Percentiles rank a stretch among this genome's conserved stretches.
Evolutionary conservation across 2,329 filamentous ascomycete species (phyloP).

Genomic region (Gaeumannomyces sp.): DNA sequence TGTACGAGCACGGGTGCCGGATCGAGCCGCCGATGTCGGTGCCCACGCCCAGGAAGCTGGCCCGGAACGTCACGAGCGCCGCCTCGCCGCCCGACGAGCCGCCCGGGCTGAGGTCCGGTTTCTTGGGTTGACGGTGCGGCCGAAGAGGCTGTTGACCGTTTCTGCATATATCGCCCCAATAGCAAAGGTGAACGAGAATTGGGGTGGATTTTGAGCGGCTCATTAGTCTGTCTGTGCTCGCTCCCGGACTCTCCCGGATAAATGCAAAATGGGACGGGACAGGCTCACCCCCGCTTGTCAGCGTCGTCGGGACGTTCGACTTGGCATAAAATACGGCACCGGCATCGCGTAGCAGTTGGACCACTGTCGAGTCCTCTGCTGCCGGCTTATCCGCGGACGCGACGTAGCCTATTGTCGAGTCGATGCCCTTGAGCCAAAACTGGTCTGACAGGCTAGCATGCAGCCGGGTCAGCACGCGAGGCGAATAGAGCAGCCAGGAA

Average conservation of each 20-base stretch:
- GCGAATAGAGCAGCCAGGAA: not conserved
- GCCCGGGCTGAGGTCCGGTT: constrained; percentile 56
- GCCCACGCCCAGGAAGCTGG: constrained; percentile 42
- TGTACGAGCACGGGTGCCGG: constrained; percentile 24
- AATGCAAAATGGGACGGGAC: not conserved
- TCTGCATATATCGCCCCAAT: constrained; percentile 62
- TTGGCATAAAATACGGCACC: constrained; percentile 20
- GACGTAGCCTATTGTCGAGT: constrained; percentile 58
- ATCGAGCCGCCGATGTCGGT: constrained; percentile 30
- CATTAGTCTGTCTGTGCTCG: not conserved
- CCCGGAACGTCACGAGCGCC: constrained; percentile 53
- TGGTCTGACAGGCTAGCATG: constrained; percentile 57
- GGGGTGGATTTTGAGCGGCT: not conserved
- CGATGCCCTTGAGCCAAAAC: constrained; percentile 55
- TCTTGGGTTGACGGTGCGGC: constrained; percentile 54
- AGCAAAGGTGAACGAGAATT: constrained; percentile 24
- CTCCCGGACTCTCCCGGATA: not conserved
- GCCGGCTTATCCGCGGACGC: constrained; percentile 25
- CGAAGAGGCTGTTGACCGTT: constrained; percentile 57
- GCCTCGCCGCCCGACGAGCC: constrained; percentile 63
- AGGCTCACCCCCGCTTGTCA: not conserved
- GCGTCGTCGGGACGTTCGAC: constrained; percentile 11
- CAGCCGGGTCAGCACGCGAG: not conserved
- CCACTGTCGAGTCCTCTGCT: not conserved
- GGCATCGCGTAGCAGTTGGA: constrained; percentile 11